Conservation (phyloP, 768 basidiomycete species). For the Mycena olivaceomarginata region DNA sequence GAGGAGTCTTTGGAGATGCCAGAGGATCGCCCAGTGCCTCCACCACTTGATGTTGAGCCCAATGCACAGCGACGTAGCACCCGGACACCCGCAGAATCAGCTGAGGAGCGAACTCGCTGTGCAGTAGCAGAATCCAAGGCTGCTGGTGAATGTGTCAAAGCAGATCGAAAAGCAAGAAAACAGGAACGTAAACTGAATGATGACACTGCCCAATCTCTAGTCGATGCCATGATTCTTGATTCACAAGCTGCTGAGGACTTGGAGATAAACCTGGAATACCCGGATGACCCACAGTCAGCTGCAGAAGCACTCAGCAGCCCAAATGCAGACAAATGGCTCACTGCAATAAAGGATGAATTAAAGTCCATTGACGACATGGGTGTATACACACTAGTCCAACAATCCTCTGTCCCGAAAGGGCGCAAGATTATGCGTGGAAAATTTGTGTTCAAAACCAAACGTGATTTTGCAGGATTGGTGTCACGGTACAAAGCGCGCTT, state of each 20-base stretch:
- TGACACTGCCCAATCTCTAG: background rate
- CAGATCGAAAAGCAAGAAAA: background rate
- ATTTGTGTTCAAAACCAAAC: slow-evolving; percentile 55
- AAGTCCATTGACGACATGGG: slow-evolving; percentile 50
- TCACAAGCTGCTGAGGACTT: background rate
- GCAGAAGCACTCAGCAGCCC: too few species aligned
- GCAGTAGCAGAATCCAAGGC: too few species aligned
- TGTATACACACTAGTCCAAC: slow-evolving; percentile 52
- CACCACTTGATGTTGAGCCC: too few species aligned
- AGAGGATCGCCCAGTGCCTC: too few species aligned
- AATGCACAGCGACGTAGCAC: background rate
- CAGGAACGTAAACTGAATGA: background rate
- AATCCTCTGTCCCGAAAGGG: slow-evolving; percentile 36
- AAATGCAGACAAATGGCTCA: too few species aligned
- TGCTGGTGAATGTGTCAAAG: background rate
- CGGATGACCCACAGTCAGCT: background rate
- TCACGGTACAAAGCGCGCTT: slow-evolving; percentile 59
- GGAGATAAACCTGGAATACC: background rate
- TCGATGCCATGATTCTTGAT: background rate
- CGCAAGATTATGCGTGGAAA: slow-evolving; percentile 56
- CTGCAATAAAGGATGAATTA: slow-evolving; percentile 46
- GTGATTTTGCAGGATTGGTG: slow-evolving; percentile 52
- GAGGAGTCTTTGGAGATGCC: background rate
- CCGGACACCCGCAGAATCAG: background rate
- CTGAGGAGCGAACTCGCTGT: background rate